These are phyloP conservation scores for Forsythia suspensa DNA, from an alignment of 257 asterid genomes.

Conservation along the genomic window DNA sequence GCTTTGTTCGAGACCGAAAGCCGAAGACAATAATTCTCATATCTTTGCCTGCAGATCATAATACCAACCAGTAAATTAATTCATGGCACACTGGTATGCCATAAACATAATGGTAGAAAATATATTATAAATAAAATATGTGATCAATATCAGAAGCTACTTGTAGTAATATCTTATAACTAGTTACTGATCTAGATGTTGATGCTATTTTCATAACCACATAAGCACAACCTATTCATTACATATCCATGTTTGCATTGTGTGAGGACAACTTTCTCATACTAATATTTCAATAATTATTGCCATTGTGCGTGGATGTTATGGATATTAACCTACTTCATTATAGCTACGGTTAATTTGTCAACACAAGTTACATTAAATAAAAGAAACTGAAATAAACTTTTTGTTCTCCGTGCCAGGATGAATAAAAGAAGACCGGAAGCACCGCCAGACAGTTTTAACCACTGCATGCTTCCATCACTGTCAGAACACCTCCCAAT, in stretches of 20 bases:
- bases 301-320: background rate
- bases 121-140: background rate
- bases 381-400: background rate
- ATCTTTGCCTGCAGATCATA: slow-evolving; percentile 76
- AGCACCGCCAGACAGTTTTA: background rate
- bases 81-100: slow-evolving; percentile 5
- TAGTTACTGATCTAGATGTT: background rate
- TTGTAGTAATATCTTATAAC: background rate
- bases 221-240: background rate
- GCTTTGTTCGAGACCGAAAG: slow-evolving; percentile 91
- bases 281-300: background rate
- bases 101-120: slow-evolving; percentile 9
- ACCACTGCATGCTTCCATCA: background rate
- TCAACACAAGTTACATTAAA: background rate
- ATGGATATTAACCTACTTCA: background rate
- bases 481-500: background rate
- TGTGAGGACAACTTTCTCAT: background rate
- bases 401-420: background rate
- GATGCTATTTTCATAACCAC: background rate
- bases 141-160: background rate
- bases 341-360: background rate
- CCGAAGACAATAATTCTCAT: slow-evolving; percentile 93
- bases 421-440: background rate
- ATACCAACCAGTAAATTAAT: slow-evolving; percentile 16
- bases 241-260: background rate